Evolutionary conservation across 169 alveolate species (phyloP), one percentile per base, ranked within the genome.

Genomic region (Cryptosporidium sp.): DNA sequence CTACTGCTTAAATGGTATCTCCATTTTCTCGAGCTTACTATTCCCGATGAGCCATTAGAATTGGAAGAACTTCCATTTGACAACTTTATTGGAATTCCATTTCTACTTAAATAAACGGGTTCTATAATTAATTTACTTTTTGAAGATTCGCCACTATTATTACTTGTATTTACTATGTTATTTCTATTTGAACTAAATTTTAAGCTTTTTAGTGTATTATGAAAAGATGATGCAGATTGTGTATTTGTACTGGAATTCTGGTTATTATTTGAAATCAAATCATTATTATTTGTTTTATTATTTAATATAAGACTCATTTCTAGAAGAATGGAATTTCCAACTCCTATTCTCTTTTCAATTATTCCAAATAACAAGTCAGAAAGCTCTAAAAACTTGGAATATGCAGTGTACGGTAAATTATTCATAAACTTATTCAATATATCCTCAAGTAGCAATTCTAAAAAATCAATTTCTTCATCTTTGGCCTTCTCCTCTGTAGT

Each of bases 321-420:
- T 31, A 80, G 23, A 10, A 31, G 3, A 50, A 80, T 16, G n/a
- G 41, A 37, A 2, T 80, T 48, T 5, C 74, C 89, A 14, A 73
- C 12, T 0, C 51, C 45, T 18, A 45, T 62, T 33, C 52, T 51
- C 48, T 48, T 80, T n/a, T 67, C 65, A 14, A 80, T 37, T 10
- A 80, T 23, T 23, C 39, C 37, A 62, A 58, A 80, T 14, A 80
- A 18, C 0, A 80, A n/a, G 29, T 39, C 55, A 18, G 69, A 62
- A 26, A 80, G 68, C 18, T 62, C 75, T 39, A 80, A 14, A 62
- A 45, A 65, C 43, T 48, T 37, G 55, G 80, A 80, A 50, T 80
- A 80, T 8, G 89, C 89, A 45, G n/a, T 18, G 43, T 48, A 62
- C 5, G 89, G 75, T 18, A 61, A 65, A n/a, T 80, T 80, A 3